Evolutionary conservation across 148 eudicot species (phyloP), one percentile per base, ranked within the genome.

Genomic region (Spergularia marina): DNA sequence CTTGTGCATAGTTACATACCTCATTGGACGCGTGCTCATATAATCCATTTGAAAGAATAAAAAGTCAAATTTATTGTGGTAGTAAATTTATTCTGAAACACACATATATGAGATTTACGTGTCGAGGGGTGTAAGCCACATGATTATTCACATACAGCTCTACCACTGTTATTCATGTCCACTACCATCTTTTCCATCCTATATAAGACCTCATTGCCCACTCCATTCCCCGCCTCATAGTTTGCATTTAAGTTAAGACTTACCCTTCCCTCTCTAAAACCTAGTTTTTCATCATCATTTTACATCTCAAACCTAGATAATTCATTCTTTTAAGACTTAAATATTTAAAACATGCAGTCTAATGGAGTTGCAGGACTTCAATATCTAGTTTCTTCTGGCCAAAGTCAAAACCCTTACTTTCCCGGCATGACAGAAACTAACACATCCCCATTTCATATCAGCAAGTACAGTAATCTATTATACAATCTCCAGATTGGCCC

Each of bases 271-370:
- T 75, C 75, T 53, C 75, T 70, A 4, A 61, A 52, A 49, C 64
- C 66, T 47, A 75, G 49, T 40, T 20, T 15, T 65, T 20, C 53
- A 20, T 58, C 66, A 23, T 56, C 18, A 71, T 10, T 55, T 61
- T 71, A 34, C 36, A 25, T 77, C 23, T 23, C 21, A 70, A 16
- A 56, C 70, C 53, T 6, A 2, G 64, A 68, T 54, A 59, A 15
- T 52, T 65, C 16, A 3, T 47, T 70, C 73, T 10, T 63, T 62
- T 69, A 56, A 49, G 39, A 40, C 64, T 47, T 65, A 4, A 23
- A 14, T 71, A 60, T 41, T 13, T 2, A 74, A 86, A 76, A 77
- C 88, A 92, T 92, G 97, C 92, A 88, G 84, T 69, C 90, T 69
- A 79, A 79, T 82, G 94, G 88, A 60, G 67, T 84, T 34, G 52